Base-by-base conservation (phyloP, 2,329 filamentous ascomycete species). In the Mycosphaerelloides madeirae region DNA sequence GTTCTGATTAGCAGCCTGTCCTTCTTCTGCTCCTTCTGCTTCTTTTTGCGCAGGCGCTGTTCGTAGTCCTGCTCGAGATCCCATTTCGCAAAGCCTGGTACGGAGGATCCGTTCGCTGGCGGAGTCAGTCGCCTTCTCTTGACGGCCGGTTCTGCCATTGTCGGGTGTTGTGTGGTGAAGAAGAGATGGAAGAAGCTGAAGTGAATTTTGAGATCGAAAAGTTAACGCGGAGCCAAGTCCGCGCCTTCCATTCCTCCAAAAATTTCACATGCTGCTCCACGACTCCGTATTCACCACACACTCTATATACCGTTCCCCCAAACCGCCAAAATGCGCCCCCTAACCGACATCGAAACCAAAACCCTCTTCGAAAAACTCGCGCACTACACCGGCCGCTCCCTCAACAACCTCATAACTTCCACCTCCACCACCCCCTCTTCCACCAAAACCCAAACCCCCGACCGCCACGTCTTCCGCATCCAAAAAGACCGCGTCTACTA, bases 11-110 rank as follows among this genome's bases (percentile, higher is more conserved):
- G 90, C 29, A 98, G 73, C 57, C 84, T 80, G 29, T 80, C 87
- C 62, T 73, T 84, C 62, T 90, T 85, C 79, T 44, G 78, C 76
- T 54, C 51, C 40, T 51, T 53, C 65, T 88, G 87, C 61, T 80
- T 83, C 29, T 77, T 69, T 65, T 93, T 93, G 57, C 87, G 78
- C 36, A 85, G 82, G 55, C 81, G 81, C 49, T 79, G 79, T 67
- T 95, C 89, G 73, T 96, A 97, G 65, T 87, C 84, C 63, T 95
- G 85, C 71, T 95, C 93, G 38, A 95, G 77, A 61, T 95, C 82
- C 89, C 91, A 97, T 67, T 81, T 83, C 47, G 86, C 58, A 38
- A 64, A 64, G 29, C 60, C 62, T n/a, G 58, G 53, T 7, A 57
- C 42, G 11, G 38, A 34, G 8, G 22, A 31, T 15, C 32, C 43